Evolutionary conservation across 2,329 filamentous ascomycete genomes (phyloP), one percentile per base, ranked within the genome.

Genomic region (Colletotrichum incanum): DNA sequence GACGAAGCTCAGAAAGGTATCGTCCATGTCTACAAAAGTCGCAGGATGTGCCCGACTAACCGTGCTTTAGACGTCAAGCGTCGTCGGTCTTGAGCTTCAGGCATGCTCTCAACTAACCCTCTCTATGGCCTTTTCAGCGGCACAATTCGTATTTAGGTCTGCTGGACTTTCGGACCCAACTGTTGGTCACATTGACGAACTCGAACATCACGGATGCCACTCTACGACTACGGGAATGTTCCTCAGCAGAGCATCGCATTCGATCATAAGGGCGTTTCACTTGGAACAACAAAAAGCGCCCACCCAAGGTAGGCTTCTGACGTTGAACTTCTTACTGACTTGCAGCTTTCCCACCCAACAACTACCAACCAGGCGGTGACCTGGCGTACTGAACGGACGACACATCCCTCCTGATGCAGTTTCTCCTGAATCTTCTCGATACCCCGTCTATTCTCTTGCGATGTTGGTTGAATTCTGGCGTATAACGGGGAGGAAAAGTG

Each of bases 51-150:
- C 20, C 20, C 8, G 20, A 67, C 73, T 76, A 73, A 76, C 66
- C 12, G 34, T 16, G 20, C 41, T 14, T 14, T 60, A 78, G 77
- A 78, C 66, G 67, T 74, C 74, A 78, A 78, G 72, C 77, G 77
- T 62, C 77, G 74, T 73, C 75, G 76, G 39, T 75, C 77, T 67
- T 78, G 50, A 65, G 26, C 58, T 59, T 60, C 28, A 16, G 26
- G 18, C 62, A 56, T 50, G 37, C 55, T 50, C n/a, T 11, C 61
- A 54, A 73, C 71, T 73, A 73, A 73, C 71, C 41, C 28, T 31
- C 52, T n/a, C n/a, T 39, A 20, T 41, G 34, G n/a, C 37, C 31
- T 61, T 60, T 60, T 54, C 16, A 28, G 14, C 55, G 39, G 59
- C 31, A 50, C 49, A 31, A 37, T 18, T 6, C 55, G 59, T 16